Conservation (phyloP, 2,329 filamentous ascomycete species). For the Sarocladium strictum region DNA sequence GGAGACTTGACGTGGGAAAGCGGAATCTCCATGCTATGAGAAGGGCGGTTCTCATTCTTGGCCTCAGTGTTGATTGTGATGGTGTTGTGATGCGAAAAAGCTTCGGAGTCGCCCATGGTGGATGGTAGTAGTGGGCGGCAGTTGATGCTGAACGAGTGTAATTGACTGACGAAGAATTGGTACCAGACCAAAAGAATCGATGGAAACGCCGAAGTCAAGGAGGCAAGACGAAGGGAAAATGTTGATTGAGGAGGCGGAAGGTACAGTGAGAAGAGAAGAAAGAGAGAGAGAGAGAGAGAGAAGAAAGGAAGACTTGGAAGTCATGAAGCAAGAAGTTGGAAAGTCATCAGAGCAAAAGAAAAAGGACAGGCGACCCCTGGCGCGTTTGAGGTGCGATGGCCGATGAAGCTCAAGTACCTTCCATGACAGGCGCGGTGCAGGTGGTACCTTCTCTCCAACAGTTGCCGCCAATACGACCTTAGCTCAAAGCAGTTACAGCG, state of each 20-base stretch:
- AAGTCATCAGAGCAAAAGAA: neutral
- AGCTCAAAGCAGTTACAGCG: neutral
- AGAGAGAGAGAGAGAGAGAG: neutral
- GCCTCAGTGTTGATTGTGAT: neutral
- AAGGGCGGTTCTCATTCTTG: constrained; percentile 1
- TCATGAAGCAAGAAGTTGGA: neutral
- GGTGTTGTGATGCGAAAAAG: neutral
- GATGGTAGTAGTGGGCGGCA: neutral
- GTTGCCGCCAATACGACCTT: neutral
- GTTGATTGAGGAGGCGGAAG: neutral
- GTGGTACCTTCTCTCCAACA: neutral
- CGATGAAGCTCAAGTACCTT: constrained; percentile 1
- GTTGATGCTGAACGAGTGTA: neutral
- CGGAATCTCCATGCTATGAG: constrained; percentile 20
- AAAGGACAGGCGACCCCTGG: constrained; percentile 1
- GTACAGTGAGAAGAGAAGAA: neutral
- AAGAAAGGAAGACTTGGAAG: no score
- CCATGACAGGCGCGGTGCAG: neutral
- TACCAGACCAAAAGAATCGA: neutral
- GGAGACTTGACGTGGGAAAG: constrained; percentile 25
- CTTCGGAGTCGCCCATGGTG: constrained; percentile 4
- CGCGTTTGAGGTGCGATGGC: neutral
- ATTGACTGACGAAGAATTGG: neutral
- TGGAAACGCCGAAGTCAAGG: neutral
- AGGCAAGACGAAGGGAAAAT: no score